phyloP scores from a whole-genome alignment of 2,329 filamentous ascomycete species.

The Trichophyton rubrum region DNA sequence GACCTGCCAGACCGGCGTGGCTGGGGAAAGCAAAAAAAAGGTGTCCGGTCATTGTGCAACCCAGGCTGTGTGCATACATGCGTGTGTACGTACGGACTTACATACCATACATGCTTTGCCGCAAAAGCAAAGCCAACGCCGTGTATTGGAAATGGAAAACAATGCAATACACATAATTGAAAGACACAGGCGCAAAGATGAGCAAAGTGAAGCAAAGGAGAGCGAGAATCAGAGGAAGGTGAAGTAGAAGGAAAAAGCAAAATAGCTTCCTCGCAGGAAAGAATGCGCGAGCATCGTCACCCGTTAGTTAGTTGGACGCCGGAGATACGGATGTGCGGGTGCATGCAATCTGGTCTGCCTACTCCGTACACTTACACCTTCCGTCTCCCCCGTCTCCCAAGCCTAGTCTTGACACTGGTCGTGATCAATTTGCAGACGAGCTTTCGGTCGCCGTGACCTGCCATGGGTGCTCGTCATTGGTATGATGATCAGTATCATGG shows the following conservation, averaged over 20 bases:
- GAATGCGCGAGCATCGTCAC: background rate
- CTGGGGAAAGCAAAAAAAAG: background rate
- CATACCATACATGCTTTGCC: background rate
- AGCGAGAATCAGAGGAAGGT: too few species aligned
- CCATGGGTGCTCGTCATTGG: constrained; percentile 2
- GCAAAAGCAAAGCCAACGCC: background rate
- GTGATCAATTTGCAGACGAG: background rate
- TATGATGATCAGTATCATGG: constrained; percentile 4
- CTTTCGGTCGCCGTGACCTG: background rate
- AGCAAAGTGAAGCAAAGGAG: too few species aligned
- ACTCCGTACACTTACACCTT: background rate
- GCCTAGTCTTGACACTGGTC: background rate
- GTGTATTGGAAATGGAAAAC: background rate
- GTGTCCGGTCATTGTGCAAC: background rate
- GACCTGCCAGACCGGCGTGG: background rate
- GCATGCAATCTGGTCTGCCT: background rate
- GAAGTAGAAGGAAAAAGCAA: background rate
- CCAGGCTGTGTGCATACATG: background rate
- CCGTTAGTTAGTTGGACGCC: background rate
- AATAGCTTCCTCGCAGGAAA: background rate
- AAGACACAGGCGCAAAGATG: too few species aligned
- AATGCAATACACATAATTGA: background rate
- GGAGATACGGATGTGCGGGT: background rate
- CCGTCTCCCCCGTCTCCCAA: background rate
- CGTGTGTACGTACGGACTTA: too few species aligned